Evolutionary conservation across 2,329 filamentous ascomycete species (phyloP).

Genomic region (Leptographium flavum): DNA sequence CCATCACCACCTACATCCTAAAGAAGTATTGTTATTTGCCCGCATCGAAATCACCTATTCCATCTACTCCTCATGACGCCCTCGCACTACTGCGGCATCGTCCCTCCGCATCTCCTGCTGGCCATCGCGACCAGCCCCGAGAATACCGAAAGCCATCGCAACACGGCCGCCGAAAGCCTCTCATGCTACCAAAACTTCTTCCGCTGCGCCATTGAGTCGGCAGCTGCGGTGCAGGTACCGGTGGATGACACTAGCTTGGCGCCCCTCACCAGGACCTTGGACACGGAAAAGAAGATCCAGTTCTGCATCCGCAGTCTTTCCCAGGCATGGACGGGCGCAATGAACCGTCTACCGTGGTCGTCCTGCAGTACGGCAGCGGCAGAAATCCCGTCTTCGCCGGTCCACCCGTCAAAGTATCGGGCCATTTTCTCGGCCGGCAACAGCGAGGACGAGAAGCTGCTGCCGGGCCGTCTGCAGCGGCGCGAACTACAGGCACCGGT

Average conservation of each 20-base stretch:
- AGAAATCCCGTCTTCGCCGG: no score
- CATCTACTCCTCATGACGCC: not conserved
- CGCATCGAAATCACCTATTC: not conserved
- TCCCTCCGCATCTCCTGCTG: conserved; percentile 7
- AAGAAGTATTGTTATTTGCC: not conserved
- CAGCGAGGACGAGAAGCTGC: conserved; percentile 18
- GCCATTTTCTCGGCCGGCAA: conserved; percentile 25
- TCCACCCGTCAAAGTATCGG: not conserved
- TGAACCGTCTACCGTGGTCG: not conserved
- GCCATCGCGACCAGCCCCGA: conserved; percentile 2
- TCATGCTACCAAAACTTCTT: not conserved
- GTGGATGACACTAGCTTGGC: no score
- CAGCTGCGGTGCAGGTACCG: not conserved
- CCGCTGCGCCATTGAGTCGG: not conserved
- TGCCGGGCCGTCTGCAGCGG: conserved; percentile 29
- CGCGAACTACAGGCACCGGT: conserved; percentile 25
- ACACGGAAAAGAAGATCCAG: not conserved
- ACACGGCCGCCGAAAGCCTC: conserved; percentile 3
- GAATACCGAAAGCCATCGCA: conserved; percentile 1
- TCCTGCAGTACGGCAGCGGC: no score
- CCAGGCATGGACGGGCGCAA: not conserved
- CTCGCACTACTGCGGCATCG: conserved; percentile 2
- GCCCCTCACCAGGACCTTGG: not conserved
- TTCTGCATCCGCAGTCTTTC: no score
- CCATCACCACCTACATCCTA: no score